A percentile compares a stretch with the other conserved stretches of the same genome.
These are phyloP conservation scores for Calycina herbarum DNA, from an alignment of 2,329 filamentous ascomycete genomes.

Conservation along the genomic window DNA sequence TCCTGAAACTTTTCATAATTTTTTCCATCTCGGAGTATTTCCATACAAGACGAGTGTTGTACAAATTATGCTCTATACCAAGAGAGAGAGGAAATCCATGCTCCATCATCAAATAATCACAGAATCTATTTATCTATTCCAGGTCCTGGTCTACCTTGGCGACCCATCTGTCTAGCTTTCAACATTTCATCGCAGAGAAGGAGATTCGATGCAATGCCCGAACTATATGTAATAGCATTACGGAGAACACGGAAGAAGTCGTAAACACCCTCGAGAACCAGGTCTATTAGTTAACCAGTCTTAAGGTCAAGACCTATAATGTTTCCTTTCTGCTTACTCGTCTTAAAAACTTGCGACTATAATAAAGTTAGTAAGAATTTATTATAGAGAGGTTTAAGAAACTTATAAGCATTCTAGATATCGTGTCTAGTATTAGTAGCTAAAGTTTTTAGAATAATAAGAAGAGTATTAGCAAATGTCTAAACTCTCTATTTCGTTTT, in stretches of 20 bases:
- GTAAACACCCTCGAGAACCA: constrained; percentile 86
- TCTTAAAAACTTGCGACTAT: constrained; percentile 84
- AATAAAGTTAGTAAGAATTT: constrained; percentile 24
- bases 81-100: background rate
- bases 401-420: constrained; percentile 89
- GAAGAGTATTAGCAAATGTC: constrained; percentile 90
- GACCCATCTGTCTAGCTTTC: constrained; percentile 94
- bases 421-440: constrained; percentile 96
- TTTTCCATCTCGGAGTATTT: background rate
- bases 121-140: constrained; percentile 56
- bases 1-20: too few species aligned
- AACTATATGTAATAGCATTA: constrained; percentile 90
- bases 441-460: constrained; percentile 96
- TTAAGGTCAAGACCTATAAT: constrained; percentile 82
- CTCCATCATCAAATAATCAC: background rate
- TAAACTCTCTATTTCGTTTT: constrained; percentile 96
- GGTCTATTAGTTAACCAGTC: constrained; percentile 93
- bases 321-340: constrained; percentile 77
- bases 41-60: constrained; percentile 25
- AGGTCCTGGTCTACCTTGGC: constrained; percentile 60
- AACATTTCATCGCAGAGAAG: constrained; percentile 95
- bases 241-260: constrained; percentile 94
- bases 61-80: constrained; percentile 20
- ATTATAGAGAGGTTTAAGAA: constrained; percentile 20
- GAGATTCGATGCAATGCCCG: constrained; percentile 93